These are phyloP conservation scores for Schizosaccharomyces octosporus DNA, from an alignment of 805 yeast genomes.

Conservation along the genomic window DNA sequence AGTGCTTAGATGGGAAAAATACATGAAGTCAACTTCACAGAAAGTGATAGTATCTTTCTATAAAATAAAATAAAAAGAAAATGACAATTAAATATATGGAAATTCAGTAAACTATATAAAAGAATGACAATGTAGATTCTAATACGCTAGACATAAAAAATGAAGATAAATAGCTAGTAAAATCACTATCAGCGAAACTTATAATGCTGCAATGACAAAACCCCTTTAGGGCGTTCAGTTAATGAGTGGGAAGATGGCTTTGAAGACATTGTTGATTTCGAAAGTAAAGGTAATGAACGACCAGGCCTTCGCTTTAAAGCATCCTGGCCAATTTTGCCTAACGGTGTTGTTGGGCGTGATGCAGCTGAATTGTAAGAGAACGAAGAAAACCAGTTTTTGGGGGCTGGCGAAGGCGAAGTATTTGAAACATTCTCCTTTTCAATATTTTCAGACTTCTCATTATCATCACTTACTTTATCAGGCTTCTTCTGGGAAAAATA, in stretches of 20 bases:
- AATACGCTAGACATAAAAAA: too few relatives aligned
- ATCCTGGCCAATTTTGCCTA: neutral
- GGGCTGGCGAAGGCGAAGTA: neutral
- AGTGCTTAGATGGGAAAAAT: too few relatives aligned
- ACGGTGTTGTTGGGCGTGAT: neutral
- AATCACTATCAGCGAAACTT: neutral
- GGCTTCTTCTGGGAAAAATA: neutral
- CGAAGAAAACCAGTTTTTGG: neutral
- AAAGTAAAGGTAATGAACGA: neutral
- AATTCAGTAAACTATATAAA: too few relatives aligned
- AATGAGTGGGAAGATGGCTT: neutral
- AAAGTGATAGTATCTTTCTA: too few relatives aligned
- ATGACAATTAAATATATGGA: too few relatives aligned
- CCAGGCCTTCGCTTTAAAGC: neutral
- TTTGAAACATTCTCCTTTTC: neutral
- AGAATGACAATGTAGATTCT: too few relatives aligned
- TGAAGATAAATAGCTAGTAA: too few relatives aligned
- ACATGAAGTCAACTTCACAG: too few relatives aligned
- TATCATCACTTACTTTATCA: neutral
- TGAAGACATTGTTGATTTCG: neutral
- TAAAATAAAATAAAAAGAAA: too few relatives aligned
- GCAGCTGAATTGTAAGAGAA: neutral
- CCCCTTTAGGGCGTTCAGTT: neutral
- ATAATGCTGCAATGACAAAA: neutral
- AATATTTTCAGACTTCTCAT: neutral